Base-by-base conservation (phyloP, 768 basidiomycete species). In the Collybiopsis confluens region DNA sequence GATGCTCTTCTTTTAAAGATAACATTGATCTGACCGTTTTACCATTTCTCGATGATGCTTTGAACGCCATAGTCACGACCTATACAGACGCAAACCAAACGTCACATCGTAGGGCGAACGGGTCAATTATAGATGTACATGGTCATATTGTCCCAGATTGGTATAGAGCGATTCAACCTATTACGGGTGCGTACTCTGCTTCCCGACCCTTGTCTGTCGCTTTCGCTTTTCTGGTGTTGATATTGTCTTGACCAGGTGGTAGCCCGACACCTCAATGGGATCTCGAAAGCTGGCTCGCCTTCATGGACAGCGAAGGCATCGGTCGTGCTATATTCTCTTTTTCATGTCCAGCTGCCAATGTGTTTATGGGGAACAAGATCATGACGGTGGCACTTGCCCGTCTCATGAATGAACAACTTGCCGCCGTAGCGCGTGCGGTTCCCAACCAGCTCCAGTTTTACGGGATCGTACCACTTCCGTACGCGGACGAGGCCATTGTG, bases 371-470 rank as follows among this genome's bases (percentile, higher is more conserved):
- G 3, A 59, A 67, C 28, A 61, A 64, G 48, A 20, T 8, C 21
- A 51, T 57, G 30, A 72, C 70, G 9, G 42, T 70, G 16, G 68
- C 70, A 13, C 66, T 72, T 16, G 69, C 70, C 3, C 67, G 70
- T 43, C 54, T 72, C 15, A 63, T 72, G 47, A 72, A 72, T 50
- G 70, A 72, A 55, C 67, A 72, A 45, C 58, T 65, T 13, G 68
- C 68, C 36, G 70, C 70, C 20, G 69, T 67, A 43, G 62, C 58
- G 40, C 63, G 65, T 24, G 59, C 62, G 15, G 51, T 65, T 28
- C 68, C 69, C 9, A 54, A 54, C 0, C 59, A 63, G 52, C 64
- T 70, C 45, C 64, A 58, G 36, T 72, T 72, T 61, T 70, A 65
- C 45, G 70, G 69, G 7, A 61, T 66, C 37, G 65, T 72, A 20